Percentiles rank a stretch among this genome's conserved stretches.
Conservation (phyloP, 1,284 basidiomycete species). For the Spongispora temasekensis region DNA sequence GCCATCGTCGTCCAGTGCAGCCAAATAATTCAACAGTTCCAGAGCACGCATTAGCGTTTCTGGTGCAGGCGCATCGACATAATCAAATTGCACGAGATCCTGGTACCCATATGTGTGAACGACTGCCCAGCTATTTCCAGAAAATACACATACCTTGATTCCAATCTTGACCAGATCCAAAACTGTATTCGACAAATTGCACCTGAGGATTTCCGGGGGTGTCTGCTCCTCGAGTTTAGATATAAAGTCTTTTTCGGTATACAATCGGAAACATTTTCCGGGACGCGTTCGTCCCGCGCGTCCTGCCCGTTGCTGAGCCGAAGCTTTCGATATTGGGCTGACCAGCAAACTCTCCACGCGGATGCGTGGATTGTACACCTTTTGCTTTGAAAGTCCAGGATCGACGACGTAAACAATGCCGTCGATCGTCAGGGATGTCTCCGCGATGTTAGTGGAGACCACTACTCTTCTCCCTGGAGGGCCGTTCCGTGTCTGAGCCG, state of each 20-base stretch:
- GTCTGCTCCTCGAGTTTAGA: constrained; percentile 98
- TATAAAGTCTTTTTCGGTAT: constrained; percentile 94
- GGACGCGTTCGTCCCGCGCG: constrained; percentile 97
- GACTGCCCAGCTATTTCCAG: too few relatives aligned
- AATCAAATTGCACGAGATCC: too few relatives aligned
- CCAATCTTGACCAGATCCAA: constrained; percentile 93
- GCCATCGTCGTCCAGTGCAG: constrained; percentile 94
- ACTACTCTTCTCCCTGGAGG: constrained; percentile 97
- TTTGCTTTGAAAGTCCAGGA: constrained; percentile 97
- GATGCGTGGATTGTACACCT: constrained; percentile 94
- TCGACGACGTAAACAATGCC: constrained; percentile 98
- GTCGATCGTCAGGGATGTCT: constrained; percentile 97
- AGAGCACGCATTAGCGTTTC: constrained; percentile 72
- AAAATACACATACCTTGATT: too few relatives aligned
- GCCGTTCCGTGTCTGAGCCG: too few relatives aligned
- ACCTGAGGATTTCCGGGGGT: constrained; percentile 97
- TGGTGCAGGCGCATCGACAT: too few relatives aligned
- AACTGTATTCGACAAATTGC: constrained; percentile 96
- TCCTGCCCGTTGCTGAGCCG: constrained; percentile 95
- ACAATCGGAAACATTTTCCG: constrained; percentile 97
- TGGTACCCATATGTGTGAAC: too few relatives aligned
- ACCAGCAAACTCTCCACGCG: constrained; percentile 96
- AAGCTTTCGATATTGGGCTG: constrained; percentile 94
- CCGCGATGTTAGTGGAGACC: constrained; percentile 97
- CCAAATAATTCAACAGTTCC: constrained; percentile 93